Base-by-base conservation (phyloP, 257 asterid genomes). In the Plectranthus barbatus region DNA sequence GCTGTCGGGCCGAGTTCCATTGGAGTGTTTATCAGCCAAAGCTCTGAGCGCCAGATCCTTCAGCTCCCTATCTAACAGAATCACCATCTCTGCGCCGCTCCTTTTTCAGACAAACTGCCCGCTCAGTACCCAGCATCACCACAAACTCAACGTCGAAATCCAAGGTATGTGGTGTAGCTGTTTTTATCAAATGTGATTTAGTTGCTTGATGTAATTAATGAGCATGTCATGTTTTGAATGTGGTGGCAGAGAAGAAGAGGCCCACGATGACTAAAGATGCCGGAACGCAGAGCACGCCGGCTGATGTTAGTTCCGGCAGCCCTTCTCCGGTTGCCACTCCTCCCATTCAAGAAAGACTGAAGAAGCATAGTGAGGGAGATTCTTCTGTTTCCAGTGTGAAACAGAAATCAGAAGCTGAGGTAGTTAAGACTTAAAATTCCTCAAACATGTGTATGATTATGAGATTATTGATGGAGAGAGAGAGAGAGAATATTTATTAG, bases 1-100 rank as follows among this genome's bases (percentile, higher is more conserved):
- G 2, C 24, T 81, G 18, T 93, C 99, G 12, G 99, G 99, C 4
- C 79, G 83, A 72, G 94, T 93, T 69, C 97, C 99, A 4, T 59
- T 90, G 65, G 94, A 90, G 56, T 93, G 99, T 72, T 69, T 93
- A n/a, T 93, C 99, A 0, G 82, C 92, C 3, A 26, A 26, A 26
- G n/a, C n/a, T n/a, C n/a, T n/a, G 3, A 79, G 85, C 23, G 89
- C 70, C 1, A 84, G 95, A 75, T 87, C 95, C 9, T 83, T 84
- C 60, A 42, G 84, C 7, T n/a, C n/a, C n/a, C n/a, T n/a, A n/a
- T n/a, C n/a, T n/a, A 77, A 78, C 76, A 77, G 77, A 67, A 79
- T 86, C 51, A 77, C 96, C 0, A 80, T 87, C 85, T 87, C 97
- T 23, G 95, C 88, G 0, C 95, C 97, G 2, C 78, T 86, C 42